Evolutionary conservation across 345 rosid genomes (phyloP), one percentile per base, ranked within the genome.

Genomic region (Nasturtium officinale): DNA sequence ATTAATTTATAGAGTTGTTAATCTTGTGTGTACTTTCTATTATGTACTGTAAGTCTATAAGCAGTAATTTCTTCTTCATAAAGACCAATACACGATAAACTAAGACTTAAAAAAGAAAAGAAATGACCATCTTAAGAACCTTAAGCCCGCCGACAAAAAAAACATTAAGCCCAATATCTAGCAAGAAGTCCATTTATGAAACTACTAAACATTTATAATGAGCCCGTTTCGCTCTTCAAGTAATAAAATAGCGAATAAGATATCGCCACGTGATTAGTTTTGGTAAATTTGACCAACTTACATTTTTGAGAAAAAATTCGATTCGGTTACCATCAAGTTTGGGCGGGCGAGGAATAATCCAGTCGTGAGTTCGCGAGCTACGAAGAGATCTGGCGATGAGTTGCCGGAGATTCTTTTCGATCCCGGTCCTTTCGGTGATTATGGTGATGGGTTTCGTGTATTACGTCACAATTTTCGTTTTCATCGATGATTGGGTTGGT

Each of bases 401-500:
- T 65, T 79, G 72, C 64, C 81, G 76, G 74, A 85, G 82, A 82
- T 77, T 90, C 62, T 16, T 79, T 4, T 85, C 90, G 55, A 66
- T 85, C 60, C 96, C 92, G 52, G 69, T 86, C 10, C 26, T 79
- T 26, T 62, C 83, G n/a, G 87, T 79, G 79, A 50, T 85, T 48
- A 8, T 78, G 17, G 38, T 83, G 68, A 76, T 84, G 82, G 77
- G 85, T 74, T 75, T 83, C 35, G 81, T 90, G 17, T 85, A 90
- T 61, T 87, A 78, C 70, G 16, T 74, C 46, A 84, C 91, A 2
- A 55, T 86, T 68, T 85, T 84, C 74, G 78, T 87, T 29, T 82
- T 86, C 63, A 84, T 84, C 25, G 82, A 78, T 17, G 82, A 81
- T 54, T 84, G 89, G 89, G 65, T 80, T 48, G 88, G 91, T 20